Base-by-base conservation (phyloP, 768 basidiomycete genomes). In the Mycena rebaudengoi region DNA sequence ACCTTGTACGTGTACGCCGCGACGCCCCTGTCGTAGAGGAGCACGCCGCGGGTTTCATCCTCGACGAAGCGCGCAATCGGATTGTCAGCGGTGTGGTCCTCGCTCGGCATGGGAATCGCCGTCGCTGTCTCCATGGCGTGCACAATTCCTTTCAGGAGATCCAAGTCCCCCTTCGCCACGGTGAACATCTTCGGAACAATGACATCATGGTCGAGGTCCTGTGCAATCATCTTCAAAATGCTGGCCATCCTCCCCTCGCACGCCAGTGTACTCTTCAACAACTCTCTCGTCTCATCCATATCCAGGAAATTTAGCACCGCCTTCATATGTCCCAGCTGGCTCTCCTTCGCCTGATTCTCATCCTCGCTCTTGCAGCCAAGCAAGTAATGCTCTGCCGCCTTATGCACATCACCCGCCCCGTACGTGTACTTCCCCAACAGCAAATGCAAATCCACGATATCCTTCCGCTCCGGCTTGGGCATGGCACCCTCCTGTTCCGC, bases 81-180 rank as follows among this genome's bases (percentile, higher is more conserved):
- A 10, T 52, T 32, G 18, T 7, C 32, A 8, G n/a, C 30, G n/a
- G 14, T 14, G n/a, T 14, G n/a, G 13, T 52, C 16, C n/a, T 52
- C 35, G 28, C 26, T n/a, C 13, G 35, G 32, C 26, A 11, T 18
- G 20, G n/a, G 7, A 25, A 45, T 11, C 21, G 16, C n/a, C 23
- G 50, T 33, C 35, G 50, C 50, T n/a, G 35, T 32, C n/a, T 52
- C 30, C 50, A 52, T 52, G n/a, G 50, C 50, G 8, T 29, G 30
- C 30, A 35, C 50, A 33, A 52, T 32, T 21, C 13, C 32, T 26
- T 20, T 14, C 32, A 52, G 23, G 7, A 52, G 50, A 26, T 52
- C 35, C 18, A 10, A 10, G 35, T 52, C 35, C n/a, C 18, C n/a
- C 26, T 35, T 32, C 25, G 50, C 50, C 18, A 39, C 35, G n/a